phyloP scores from a whole-genome alignment of 75 land plant species.

The Azolla pinnata region DNA sequence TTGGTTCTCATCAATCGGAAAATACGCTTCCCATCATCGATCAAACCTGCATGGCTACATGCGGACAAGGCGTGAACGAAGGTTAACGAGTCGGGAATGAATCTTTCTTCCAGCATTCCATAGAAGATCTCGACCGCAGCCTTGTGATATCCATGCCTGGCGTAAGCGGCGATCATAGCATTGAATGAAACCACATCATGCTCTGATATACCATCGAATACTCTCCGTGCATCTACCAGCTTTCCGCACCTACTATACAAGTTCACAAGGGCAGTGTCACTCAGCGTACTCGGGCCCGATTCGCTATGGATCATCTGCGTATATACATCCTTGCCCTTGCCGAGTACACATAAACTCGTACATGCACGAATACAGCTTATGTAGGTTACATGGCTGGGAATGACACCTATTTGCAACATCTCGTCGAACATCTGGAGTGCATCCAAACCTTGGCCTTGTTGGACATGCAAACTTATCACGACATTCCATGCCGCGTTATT shows the following conservation, averaged over 20 bases:
- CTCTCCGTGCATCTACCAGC: conserved; percentile 8
- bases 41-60: conserved; percentile 16
- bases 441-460: conserved; percentile 3
- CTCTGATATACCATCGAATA: conserved; percentile 15
- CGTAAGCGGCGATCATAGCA: conserved; percentile 18
- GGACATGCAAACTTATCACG: conserved; percentile 15
- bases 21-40: conserved; percentile 9
- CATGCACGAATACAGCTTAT: conserved; percentile 6
- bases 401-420: conserved; percentile 5
- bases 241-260: conserved; percentile 21
- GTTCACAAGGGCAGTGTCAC: conserved; percentile 10
- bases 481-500: no score
- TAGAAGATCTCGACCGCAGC: conserved; percentile 12
- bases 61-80: conserved; percentile 16
- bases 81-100: no score
- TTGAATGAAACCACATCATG: conserved; percentile 21
- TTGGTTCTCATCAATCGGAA: conserved; percentile 20
- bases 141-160: conserved; percentile 13
- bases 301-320: not conserved
- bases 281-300: not conserved
- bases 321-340: conserved; percentile 9
- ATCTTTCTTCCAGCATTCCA: conserved; percentile 5
- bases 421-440: conserved; percentile 2
- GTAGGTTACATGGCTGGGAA: not conserved
- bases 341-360: not conserved